Evolutionary conservation across 2,329 filamentous ascomycete species (phyloP).

Genomic region (Chaetomiaceae sp.): DNA sequence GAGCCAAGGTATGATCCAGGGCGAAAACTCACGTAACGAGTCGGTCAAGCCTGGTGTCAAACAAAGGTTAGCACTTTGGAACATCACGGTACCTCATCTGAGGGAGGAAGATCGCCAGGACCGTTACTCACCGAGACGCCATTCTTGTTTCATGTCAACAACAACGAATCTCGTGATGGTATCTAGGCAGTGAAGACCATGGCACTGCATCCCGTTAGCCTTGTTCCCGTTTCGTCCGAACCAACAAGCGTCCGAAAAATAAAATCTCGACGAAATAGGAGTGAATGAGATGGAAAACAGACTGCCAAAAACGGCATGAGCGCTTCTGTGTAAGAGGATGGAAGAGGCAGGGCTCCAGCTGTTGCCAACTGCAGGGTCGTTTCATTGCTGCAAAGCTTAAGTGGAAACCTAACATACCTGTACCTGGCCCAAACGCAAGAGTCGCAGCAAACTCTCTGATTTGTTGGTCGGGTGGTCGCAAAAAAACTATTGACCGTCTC

Average conservation of each 20-base stretch:
- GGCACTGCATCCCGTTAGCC: slow-evolving; percentile 23
- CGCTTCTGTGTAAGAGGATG: too few species aligned
- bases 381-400: neutral
- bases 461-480: neutral
- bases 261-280: too few species aligned
- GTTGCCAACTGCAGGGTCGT: slow-evolving; percentile 8
- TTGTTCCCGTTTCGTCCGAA: too few species aligned
- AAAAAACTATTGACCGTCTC: too few species aligned
- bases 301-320: neutral
- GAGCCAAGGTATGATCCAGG: too few species aligned
- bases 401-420: slow-evolving; percentile 9
- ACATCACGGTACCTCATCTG: neutral
- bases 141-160: slow-evolving; percentile 43
- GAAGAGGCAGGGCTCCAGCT: neutral
- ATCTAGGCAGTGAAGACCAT: slow-evolving; percentile 20
- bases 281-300: neutral
- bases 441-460: too few species aligned
- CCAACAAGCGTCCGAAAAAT: too few species aligned
- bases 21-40: slow-evolving; percentile 80
- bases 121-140: slow-evolving; percentile 57
- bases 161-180: slow-evolving; percentile 20
- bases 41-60: slow-evolving; percentile 68
- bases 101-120: slow-evolving; percentile 35
- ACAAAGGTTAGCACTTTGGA: slow-evolving; percentile 34
- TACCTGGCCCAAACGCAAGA: neutral